Base-by-base conservation (phyloP, 371 early-diverging fungal species). In the Capillidium rhysosporum region DNA sequence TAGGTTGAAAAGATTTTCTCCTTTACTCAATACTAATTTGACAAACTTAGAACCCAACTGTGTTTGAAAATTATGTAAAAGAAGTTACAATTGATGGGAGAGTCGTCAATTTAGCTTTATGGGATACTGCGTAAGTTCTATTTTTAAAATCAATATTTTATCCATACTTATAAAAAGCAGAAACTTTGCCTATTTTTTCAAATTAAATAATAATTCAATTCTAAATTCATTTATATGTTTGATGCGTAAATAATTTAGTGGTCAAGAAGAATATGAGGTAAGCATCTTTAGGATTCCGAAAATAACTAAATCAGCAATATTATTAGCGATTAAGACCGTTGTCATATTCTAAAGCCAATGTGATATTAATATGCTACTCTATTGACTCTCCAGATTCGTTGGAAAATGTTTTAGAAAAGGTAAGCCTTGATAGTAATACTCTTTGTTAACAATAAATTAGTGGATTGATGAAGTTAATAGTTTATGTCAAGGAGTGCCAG, bases 61-160 rank as follows among this genome's bases (percentile, higher is more conserved):
- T 96, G 30, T 96, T 96, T 72, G 94, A 97, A 68, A 93, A 91
- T 66, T 88, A 90, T 68, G 89, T 91, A 49, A 84, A 85, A 41
- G 90, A 91, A 64, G 87, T 95, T 56, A 77, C 83, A 57, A 83
- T 93, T 16, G 93, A 95, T 70, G 89, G 86, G 61, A 81, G 78
- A 68, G 77, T 76, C 10, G 86, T 96, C 31, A 92, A 96, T 69
- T 74, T 98, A 29, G 89, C 92, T 29, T 70, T 98, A 40, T 96
- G 97, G 96, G 97, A 98, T 81, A 95, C 98, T 21, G 96, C 98
- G n/a, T n/a, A n/a, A n/a, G n/a, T n/a, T n/a, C n/a, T n/a, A n/a
- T n/a, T n/a, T n/a, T n/a, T n/a, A n/a, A n/a, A n/a, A n/a, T n/a
- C n/a, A n/a, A n/a, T n/a, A n/a, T n/a, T n/a, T n/a, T n/a, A n/a